Conservation (phyloP, 768 basidiomycete species). For the Termitomyces sp. region DNA sequence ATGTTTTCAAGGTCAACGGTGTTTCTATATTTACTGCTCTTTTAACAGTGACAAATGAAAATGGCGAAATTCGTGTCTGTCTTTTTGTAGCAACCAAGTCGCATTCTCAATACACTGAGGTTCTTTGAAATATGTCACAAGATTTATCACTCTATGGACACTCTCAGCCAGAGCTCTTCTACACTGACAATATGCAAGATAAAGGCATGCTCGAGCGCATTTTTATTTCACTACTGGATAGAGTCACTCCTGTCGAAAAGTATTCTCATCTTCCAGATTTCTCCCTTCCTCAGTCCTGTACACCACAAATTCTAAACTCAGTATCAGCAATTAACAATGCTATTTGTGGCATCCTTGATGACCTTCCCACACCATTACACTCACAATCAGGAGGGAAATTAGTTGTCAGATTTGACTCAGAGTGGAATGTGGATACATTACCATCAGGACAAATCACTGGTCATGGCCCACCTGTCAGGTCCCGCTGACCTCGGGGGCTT, state of each 20-base stretch:
- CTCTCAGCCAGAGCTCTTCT: too few relatives aligned
- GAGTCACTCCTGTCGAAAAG: conserved; percentile 18
- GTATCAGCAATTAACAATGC: neutral
- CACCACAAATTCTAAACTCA: neutral
- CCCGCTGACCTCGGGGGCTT: too few relatives aligned
- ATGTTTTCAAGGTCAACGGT: conserved; percentile 20
- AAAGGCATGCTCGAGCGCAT: neutral
- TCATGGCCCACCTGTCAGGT: too few relatives aligned
- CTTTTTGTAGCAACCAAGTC: too few relatives aligned
- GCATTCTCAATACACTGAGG: neutral
- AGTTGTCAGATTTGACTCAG: neutral
- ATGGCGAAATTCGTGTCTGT: too few relatives aligned
- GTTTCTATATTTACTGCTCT: neutral
- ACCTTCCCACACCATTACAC: neutral
- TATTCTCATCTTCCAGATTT: conserved; percentile 16
- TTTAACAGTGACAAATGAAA: too few relatives aligned
- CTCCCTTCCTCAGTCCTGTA: conserved; percentile 3
- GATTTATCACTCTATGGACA: too few relatives aligned
- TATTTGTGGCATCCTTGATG: neutral
- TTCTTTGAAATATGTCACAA: too few relatives aligned
- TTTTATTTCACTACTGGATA: conserved; percentile 11
- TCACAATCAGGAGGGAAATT: neutral
- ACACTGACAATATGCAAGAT: too few relatives aligned
- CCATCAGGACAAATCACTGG: neutral
- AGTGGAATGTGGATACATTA: neutral